Conservation (phyloP, 345 rosid species). For the Eutrema yunnanense region DNA sequence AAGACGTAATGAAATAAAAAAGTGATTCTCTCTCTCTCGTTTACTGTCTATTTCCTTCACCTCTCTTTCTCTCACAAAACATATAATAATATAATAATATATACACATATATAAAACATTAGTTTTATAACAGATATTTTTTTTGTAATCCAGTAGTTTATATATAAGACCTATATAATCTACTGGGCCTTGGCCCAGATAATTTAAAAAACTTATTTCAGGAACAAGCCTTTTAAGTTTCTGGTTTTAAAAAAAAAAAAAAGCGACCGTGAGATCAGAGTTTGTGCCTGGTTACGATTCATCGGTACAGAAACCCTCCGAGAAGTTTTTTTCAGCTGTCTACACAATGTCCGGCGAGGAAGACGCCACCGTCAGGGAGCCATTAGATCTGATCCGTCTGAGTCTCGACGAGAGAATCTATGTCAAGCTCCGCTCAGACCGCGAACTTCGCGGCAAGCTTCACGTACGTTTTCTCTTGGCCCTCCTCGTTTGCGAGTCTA, state of each 20-base stretch:
- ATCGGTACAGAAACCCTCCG: neutral
- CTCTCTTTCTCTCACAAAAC: too few relatives aligned
- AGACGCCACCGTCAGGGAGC: conserved; percentile 97
- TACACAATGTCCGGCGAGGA: conserved; percentile 76
- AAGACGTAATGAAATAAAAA: too few relatives aligned
- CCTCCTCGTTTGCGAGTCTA: neutral
- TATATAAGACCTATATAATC: neutral
- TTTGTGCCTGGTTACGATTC: neutral
- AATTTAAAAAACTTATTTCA: neutral
- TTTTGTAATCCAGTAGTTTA: too few relatives aligned
- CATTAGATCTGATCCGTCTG: conserved; percentile 91
- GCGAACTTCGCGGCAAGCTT: conserved; percentile 99
- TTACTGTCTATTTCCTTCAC: too few relatives aligned
- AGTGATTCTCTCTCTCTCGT: too few relatives aligned
- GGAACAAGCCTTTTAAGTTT: neutral
- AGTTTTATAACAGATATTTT: too few relatives aligned
- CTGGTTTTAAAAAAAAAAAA: neutral
- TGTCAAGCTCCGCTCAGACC: conserved; percentile 98
- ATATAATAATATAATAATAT: too few relatives aligned
- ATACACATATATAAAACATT: too few relatives aligned
- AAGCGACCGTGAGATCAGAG: neutral
- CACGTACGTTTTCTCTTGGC: conserved; percentile 43
- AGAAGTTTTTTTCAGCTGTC: neutral
- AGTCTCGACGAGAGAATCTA: conserved; percentile 99
- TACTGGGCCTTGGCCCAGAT: conserved; percentile 1